These are phyloP conservation scores for Claviceps sp. DNA, from an alignment of 2,329 filamentous ascomycete genomes.

Conservation along the genomic window DNA sequence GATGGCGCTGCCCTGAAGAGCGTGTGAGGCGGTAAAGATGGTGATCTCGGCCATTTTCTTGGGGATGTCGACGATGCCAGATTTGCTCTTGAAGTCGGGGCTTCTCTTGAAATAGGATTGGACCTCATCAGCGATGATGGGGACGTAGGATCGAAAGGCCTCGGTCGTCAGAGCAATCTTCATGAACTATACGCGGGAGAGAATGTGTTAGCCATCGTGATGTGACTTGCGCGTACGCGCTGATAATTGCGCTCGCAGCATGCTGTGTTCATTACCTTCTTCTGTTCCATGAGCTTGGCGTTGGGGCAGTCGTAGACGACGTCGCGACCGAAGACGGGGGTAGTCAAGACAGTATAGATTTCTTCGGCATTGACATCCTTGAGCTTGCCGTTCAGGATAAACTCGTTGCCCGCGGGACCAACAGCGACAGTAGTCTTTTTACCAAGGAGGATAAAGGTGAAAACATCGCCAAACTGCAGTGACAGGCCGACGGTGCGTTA, in stretches of 20 bases:
- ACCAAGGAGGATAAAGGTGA: constrained; percentile 78
- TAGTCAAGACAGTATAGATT: constrained; percentile 67
- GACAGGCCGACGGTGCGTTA: neutral
- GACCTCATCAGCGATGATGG: constrained; percentile 64
- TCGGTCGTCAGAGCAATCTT: constrained; percentile 67
- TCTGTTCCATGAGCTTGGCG: constrained; percentile 89
- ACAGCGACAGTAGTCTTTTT: constrained; percentile 82
- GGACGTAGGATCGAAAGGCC: constrained; percentile 62
- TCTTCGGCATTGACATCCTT: constrained; percentile 86
- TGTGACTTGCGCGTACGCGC: neutral
- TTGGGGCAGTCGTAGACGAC: constrained; percentile 89
- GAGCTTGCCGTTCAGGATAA: constrained; percentile 82
- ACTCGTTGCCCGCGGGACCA: constrained; percentile 74
- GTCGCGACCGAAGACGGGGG: constrained; percentile 64
- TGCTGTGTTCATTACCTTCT: constrained; percentile 48
- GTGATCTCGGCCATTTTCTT: constrained; percentile 74
- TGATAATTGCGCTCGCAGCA: neutral
- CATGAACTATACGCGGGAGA: constrained; percentile 46
- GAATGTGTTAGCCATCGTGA: neutral
- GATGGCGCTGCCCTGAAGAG: constrained; percentile 73
- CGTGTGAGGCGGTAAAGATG: constrained; percentile 78
- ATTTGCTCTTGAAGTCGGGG: constrained; percentile 51
- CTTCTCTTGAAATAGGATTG: constrained; percentile 57
- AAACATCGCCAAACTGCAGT: constrained; percentile 70
- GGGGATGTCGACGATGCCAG: constrained; percentile 58